Evolutionary conservation across 352 stramenopile species (phyloP), one percentile per base, ranked within the genome.

Genomic region (Thraustotheca clavata): DNA sequence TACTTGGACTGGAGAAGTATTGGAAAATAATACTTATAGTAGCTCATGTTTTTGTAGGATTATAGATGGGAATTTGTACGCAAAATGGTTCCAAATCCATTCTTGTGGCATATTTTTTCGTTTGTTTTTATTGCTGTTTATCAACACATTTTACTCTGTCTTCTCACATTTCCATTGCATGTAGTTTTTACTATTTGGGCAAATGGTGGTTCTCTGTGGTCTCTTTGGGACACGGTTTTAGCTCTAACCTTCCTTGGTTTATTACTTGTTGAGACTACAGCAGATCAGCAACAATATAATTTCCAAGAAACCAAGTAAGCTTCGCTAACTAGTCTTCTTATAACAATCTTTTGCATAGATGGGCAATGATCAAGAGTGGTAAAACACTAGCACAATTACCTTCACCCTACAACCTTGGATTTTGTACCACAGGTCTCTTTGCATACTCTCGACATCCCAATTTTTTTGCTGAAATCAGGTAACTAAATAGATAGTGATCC

Each of bases 391-490:
- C 77, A 60, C 71, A 78, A 27, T 80, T 92, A 38, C 83, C 74
- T 4, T 75, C 76, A 4, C 77, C 91, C 67, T 88, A 73, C 77
- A 79, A 80, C 57, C 70, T 70, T 24, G 86, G 86, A 7, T 94
- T 89, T 74, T 91, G 87, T 72, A 78, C 79, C 65, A 92, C 82
- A 33, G 89, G 90, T 18, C 72, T 97, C 3, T 98, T 96, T 71
- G 72, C 79, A 22, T 94, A 96, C 70, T 90, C 91, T 39, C 87
- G 90, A 39, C 95, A 98, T 71, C 89, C 91, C n/a, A 97, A 97
- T 61, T 98, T 97, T 73, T 93, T 94, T 35, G 83, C 75, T 8
- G 91, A 98, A 67, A 89, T 96, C 68, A 72, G 62, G 57, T 65
- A 55, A 27, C 31, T 29, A 2, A n/a, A 8, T 12, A 22, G 18